These are phyloP conservation scores for Candida nanaspora DNA, from an alignment of 805 yeast genomes.

Conservation along the genomic window DNA sequence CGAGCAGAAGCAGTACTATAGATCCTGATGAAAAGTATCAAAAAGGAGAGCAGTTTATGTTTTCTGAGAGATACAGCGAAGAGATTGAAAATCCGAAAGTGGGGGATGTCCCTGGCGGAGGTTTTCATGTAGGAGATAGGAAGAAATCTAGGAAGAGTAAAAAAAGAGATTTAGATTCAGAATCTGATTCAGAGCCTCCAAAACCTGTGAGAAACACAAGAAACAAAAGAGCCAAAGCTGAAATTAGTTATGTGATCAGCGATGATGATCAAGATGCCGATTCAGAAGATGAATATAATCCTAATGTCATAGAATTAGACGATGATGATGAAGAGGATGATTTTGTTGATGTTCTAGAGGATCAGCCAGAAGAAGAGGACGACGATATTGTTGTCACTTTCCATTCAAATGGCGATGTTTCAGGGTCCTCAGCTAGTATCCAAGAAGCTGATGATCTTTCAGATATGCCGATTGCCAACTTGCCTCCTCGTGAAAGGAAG, in stretches of 20 bases:
- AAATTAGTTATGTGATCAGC: constrained; percentile 1
- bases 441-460: too few relatives aligned
- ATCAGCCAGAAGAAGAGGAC: constrained; percentile 35
- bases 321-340: constrained; percentile 17
- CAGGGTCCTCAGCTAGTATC: too few relatives aligned
- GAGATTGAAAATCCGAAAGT: background rate
- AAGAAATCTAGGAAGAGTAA: background rate
- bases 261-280: constrained; percentile 10
- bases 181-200: background rate
- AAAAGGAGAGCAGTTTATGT: background rate
- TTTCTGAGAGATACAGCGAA: background rate
- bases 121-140: background rate
- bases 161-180: background rate
- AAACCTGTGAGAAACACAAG: constrained; percentile 1
- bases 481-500: background rate
- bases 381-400: constrained; percentile 21
- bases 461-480: background rate
- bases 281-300: constrained; percentile 3
- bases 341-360: constrained; percentile 10
- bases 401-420: constrained; percentile 15
- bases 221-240: background rate
- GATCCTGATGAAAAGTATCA: background rate
- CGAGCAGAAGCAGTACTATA: background rate
- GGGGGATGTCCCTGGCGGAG: background rate
- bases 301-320: constrained; percentile 7